Percentiles rank a stretch among this genome's conserved stretches.
Evolutionary conservation across 805 yeast species (phyloP).

Genomic region (Starmerella davenportii): DNA sequence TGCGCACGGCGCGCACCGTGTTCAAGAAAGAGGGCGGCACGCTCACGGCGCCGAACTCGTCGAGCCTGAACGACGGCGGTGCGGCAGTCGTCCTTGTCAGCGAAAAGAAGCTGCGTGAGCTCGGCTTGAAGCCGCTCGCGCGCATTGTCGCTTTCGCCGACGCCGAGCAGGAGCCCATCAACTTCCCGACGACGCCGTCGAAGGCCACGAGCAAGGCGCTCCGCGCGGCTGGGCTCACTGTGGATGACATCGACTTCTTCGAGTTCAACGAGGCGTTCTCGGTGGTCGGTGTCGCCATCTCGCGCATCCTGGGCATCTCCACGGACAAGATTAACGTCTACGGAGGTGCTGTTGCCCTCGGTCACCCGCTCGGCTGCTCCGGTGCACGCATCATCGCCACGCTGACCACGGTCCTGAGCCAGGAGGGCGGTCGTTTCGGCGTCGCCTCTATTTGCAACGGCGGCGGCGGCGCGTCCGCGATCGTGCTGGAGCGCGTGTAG

Average conservation of each 20-base stretch:
- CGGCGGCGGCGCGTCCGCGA: conserved; percentile 97
- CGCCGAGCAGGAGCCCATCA: conserved; percentile 87
- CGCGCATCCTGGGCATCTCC: conserved; percentile 44
- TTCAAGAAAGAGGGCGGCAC: conserved; percentile 83
- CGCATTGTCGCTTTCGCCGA: conserved; percentile 91
- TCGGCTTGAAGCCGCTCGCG: conserved; percentile 76
- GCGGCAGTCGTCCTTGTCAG: conserved; percentile 85
- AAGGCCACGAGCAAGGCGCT: conserved; percentile 92
- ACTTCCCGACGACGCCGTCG: conserved; percentile 91
- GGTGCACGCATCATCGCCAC: conserved; percentile 92
- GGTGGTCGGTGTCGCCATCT: conserved; percentile 85
- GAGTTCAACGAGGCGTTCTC: conserved; percentile 98
- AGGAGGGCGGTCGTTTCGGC: conserved; percentile 79
- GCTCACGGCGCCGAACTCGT: conserved; percentile 93
- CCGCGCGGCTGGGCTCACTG: conserved; percentile 55
- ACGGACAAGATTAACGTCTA: conserved; percentile 63
- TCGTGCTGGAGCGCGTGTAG: conserved; percentile 59
- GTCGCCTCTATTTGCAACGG: conserved; percentile 97
- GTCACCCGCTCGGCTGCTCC: conserved; percentile 91
- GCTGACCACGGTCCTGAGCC: conserved; percentile 55
- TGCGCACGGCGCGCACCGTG: conserved; percentile 77
- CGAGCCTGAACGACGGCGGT: conserved; percentile 94
- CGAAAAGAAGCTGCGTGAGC: conserved; percentile 66
- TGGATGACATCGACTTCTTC: conserved; percentile 63
- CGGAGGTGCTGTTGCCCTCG: conserved; percentile 95